These are phyloP conservation scores for Suhomyces taliae DNA, from an alignment of 1,139 yeast genomes.

Conservation along the genomic window DNA sequence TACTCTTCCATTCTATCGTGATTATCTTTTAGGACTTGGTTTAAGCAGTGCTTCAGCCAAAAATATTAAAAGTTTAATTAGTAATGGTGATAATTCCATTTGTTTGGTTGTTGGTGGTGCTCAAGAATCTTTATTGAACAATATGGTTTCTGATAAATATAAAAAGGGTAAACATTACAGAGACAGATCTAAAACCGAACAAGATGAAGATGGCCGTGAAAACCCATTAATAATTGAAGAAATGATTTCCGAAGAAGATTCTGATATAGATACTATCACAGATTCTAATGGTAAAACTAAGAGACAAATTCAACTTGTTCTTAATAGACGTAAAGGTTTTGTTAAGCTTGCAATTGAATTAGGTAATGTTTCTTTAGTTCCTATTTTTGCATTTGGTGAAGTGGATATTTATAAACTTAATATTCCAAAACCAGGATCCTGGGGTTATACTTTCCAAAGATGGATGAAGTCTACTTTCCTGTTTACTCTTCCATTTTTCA, in stretches of 20 bases:
- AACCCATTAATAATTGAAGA: neutral
- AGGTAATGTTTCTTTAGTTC: constrained; percentile 79
- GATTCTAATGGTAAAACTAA: constrained; percentile 1
- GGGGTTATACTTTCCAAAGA: constrained; percentile 57
- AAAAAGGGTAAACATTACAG: constrained; percentile 48
- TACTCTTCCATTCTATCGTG: constrained; percentile 83
- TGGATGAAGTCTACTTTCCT: constrained; percentile 72
- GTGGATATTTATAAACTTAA: constrained; percentile 72
- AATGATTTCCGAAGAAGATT: neutral
- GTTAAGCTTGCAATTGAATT: constrained; percentile 80
- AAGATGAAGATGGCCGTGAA: neutral
- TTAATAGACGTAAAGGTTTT: constrained; percentile 83
- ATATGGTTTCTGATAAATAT: constrained; percentile 36
- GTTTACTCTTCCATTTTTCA: constrained; percentile 87
- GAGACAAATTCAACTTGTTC: constrained; percentile 50
- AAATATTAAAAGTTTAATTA: constrained; percentile 66
- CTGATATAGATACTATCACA: neutral
- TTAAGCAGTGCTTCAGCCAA: constrained; percentile 80
- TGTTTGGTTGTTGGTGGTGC: constrained; percentile 97
- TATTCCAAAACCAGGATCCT: constrained; percentile 54
- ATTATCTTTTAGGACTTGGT: constrained; percentile 79
- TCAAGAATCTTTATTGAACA: constrained; percentile 71
- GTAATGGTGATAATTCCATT: constrained; percentile 68
- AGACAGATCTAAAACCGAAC: constrained; percentile 2
- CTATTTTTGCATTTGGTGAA: constrained; percentile 91